Base-by-base conservation (phyloP, 1,284 basidiomycete genomes). In the Rhizoctonia solani region DNA sequence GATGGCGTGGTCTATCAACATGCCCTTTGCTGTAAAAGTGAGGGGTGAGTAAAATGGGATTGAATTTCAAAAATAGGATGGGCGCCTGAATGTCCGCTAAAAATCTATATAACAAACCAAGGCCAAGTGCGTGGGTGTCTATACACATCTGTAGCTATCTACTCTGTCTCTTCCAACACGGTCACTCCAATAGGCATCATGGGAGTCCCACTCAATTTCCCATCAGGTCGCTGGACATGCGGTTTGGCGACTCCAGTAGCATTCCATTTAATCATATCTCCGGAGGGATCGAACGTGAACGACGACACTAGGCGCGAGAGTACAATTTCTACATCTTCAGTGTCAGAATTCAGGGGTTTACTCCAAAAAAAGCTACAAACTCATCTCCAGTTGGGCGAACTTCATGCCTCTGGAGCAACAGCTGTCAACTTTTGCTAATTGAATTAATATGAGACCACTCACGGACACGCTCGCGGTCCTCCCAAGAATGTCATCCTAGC, bases 361-460 rank as follows among this genome's bases (percentile, higher is more conserved):
- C n/a, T 9, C 1, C 23, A 3, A 59, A 14, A 5, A 16, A 44
- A 44, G 5, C 5, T 11, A 47, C 21, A 19, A 37, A 61, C 58
- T 61, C 47, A 61, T 4, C 23, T 61, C 58, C 3, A 61, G 32
- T 11, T 49, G 11, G 2, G 58, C 21, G n/a, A 61, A 61, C 47
- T 61, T 61, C 30, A 50, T 27, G 9, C 58, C 46, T 9, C 58
- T 61, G 19, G 16, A 32, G 34, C 14, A 47, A n/a, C n/a, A n/a
- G n/a, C n/a, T n/a, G n/a, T n/a, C n/a, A n/a, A n/a, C n/a, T n/a
- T n/a, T n/a, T n/a, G n/a, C n/a, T n/a, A n/a, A n/a, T n/a, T n/a
- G n/a, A n/a, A n/a, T n/a, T n/a, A n/a, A n/a, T n/a, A n/a, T n/a
- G n/a, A n/a, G n/a, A n/a, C n/a, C n/a, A 49, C 56, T 50, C 29